Base-by-base conservation (phyloP, 768 basidiomycete species). In the Tricholoma saponaceum region DNA sequence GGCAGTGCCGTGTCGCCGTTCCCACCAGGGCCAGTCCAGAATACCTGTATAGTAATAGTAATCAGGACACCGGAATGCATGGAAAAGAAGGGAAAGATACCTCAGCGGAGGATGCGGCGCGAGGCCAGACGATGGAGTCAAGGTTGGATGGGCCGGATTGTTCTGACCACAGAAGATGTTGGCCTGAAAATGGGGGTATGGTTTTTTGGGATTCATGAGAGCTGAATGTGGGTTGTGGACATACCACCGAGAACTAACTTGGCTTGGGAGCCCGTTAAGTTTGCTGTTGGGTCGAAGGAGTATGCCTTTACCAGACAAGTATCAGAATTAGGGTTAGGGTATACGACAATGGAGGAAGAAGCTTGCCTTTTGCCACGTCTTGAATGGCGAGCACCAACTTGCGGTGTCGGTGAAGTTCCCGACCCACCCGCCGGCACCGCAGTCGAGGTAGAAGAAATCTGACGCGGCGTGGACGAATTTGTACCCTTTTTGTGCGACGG, bases 381-480 rank as follows among this genome's bases (percentile, higher is more conserved):
- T 90, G 82, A 86, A 90, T 0, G 87, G 86, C 63, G 86, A 86
- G 64, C 86, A 89, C 86, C 88, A 90, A 63, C 83, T 84, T 58
- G 83, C 83, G 4, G 82, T 79, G 41, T 59, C 39, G 47, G 60
- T 44, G 58, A 63, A 69, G 30, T 80, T 68, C 0, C 86, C 87
- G 9, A 89, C 70, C 86, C 88, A 92, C 26, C 77, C 84, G 7
- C 89, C 90, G 1, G 70, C 83, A 33, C 90, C 90, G 60, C 87
- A 90, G 63, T 91, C 89, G 23, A 92, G 81, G 70, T 92, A 92
- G 74, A 92, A 91, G 70, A 82, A 88, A 65, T 92, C 83, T 6
- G 83, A 85, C 0, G 89, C 78, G 1, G 85, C 82, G 55, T 91
- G 89, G 3, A 94, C 72, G 44, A 93, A 64, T 43, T 76, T 72